A percentile compares a stretch with the other conserved stretches of the same genome.
phyloP scores from a whole-genome alignment of 129 eudicot genomes.

The Solidago caesia region DNA sequence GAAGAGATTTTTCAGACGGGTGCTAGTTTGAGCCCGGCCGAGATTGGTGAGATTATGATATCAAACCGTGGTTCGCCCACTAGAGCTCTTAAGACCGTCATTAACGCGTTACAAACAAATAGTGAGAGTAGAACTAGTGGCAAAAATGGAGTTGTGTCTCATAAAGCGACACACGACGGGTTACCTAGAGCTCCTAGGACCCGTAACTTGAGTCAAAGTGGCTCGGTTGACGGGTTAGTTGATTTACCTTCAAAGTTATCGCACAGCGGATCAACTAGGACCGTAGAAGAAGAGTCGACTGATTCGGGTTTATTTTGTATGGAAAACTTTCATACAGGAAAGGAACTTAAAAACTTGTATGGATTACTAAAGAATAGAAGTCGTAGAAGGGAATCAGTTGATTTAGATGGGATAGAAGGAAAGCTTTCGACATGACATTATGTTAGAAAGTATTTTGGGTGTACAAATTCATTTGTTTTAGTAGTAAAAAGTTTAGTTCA shows the following conservation, averaged over 20 bases:
- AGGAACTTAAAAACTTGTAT: conserved; percentile 55
- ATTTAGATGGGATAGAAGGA: conserved; percentile 46
- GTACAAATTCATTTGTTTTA: background rate
- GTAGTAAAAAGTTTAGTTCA: background rate
- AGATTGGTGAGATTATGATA: conserved; percentile 83
- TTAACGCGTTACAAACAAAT: conserved; percentile 50
- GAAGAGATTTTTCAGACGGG: conserved; percentile 82
- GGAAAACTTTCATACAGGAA: conserved; percentile 41
- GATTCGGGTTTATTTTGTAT: conserved; percentile 39
- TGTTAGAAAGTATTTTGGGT: background rate
- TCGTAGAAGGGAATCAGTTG: conserved; percentile 48
- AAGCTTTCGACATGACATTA: conserved; percentile 22
- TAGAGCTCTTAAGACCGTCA: conserved; percentile 75
- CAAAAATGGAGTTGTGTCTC: background rate
- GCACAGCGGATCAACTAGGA: conserved; percentile 35
- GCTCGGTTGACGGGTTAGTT: conserved; percentile 34
- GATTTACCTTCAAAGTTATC: conserved; percentile 24
- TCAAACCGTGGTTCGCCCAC: conserved; percentile 79
- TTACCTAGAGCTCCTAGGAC: conserved; percentile 13
- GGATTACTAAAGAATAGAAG: conserved; percentile 50
- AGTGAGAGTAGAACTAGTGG: conserved; percentile 15
- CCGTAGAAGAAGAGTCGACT: conserved; percentile 28
- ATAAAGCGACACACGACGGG: conserved; percentile 20
- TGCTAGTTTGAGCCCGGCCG: conserved; percentile 78
- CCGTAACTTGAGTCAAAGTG: conserved; percentile 33